Base-by-base conservation (phyloP, 441 rosid species). In the Theobroma grandiflorum region DNA sequence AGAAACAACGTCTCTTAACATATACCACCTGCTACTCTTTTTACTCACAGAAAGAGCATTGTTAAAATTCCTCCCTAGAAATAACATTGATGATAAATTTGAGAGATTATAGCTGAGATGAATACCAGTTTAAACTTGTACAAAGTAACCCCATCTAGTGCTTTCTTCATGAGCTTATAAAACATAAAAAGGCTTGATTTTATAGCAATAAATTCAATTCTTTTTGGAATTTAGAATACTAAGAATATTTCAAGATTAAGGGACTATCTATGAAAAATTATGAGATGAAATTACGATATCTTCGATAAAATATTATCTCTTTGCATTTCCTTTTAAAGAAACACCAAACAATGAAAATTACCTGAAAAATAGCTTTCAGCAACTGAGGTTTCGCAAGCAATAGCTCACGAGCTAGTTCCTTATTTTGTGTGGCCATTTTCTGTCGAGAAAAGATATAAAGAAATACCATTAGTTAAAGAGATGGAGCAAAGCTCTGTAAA, bases 361-460 rank as follows among this genome's bases (percentile, higher is more conserved):
- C 99, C 99, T 89, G 97, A 79, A 95, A 95, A 75, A 97, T 87
- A 78, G 99, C 95, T 92, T 92, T 97, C 64, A 91, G 78, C 84
- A 97, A 81, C 85, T 88, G 95, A 38, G 98, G 98, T 81, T 81
- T 93, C 42, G 91, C 86, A 72, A 90, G 90, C 85, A 97, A 86
- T 80, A 97, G 89, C 88, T 91, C 94, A 61, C 88, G 89, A 78
- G 98, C 89, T 82, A 78, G 87, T 76, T 94, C 98, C 86, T 85
- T 92, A 84, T 89, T 89, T 79, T 87, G 95, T 63, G 91, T 85
- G 18, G 93, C 91, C 95, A 97, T 89, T 79, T 79, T 81, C 99
- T 97, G 88, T 82, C 82, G 67, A 85, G 33, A 74, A 31, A 68
- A 79, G 52, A 79, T 33, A 81, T 20, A 38, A 8, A n/a, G 68